phyloP scores from a whole-genome alignment of 1,139 yeast species.

The Pichia sp. region DNA sequence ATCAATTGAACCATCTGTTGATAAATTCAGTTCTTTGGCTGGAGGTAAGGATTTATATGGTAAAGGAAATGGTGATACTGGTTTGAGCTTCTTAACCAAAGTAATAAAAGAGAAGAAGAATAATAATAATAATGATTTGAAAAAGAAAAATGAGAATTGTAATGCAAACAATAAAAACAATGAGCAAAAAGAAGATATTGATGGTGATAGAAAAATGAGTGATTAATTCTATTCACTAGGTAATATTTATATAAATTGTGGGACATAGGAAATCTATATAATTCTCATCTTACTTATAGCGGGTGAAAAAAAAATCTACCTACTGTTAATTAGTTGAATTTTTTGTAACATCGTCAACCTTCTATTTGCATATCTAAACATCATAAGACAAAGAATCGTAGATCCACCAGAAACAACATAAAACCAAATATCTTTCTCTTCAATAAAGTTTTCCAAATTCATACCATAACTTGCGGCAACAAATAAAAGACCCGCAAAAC shows the following conservation, averaged over 20 bases:
- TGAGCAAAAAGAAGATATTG: neutral
- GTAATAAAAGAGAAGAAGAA: conserved; percentile 13
- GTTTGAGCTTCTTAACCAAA: conserved; percentile 20
- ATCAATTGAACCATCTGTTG: neutral
- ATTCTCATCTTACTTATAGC: too few species aligned
- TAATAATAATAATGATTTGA: neutral
- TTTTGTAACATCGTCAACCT: conserved; percentile 51
- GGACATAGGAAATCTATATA: too few species aligned
- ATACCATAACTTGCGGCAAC: conserved; percentile 75
- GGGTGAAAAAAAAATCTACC: too few species aligned
- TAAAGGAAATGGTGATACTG: conserved; percentile 7
- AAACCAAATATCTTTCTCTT: conserved; percentile 54
- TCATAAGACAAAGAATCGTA: conserved; percentile 34
- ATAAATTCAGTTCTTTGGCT: conserved; percentile 9
- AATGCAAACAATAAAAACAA: too few species aligned
- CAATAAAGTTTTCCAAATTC: conserved; percentile 73
- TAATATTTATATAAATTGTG: too few species aligned
- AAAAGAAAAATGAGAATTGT: too few species aligned
- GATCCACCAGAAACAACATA: conserved; percentile 38
- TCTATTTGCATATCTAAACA: conserved; percentile 40
- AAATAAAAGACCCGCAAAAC: conserved; percentile 52
- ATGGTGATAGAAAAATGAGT: neutral
- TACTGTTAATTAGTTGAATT: conserved; percentile 44
- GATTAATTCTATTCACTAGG: too few species aligned
- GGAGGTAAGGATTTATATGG: conserved; percentile 17